phyloP scores from a whole-genome alignment of 2,329 filamentous ascomycete species.

The Paracamarosporium sp. region DNA sequence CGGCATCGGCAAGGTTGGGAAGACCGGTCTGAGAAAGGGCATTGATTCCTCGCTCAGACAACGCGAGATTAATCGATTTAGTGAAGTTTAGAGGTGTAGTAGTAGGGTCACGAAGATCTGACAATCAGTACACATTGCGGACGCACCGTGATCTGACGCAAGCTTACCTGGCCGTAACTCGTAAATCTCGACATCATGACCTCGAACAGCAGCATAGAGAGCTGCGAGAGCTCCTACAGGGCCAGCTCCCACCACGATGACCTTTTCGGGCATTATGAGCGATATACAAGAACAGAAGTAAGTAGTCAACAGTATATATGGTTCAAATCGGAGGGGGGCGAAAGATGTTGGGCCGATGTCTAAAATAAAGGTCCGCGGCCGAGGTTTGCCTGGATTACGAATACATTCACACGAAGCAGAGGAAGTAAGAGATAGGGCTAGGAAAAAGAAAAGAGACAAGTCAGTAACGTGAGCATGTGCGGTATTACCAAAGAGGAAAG shows the following conservation, averaged over 20 bases:
- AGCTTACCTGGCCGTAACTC: slow-evolving; percentile 85
- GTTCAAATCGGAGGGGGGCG: neutral
- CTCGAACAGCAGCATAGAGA: slow-evolving; percentile 87
- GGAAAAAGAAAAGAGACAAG: neutral
- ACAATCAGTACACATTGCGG: neutral
- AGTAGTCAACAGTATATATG: slow-evolving; percentile 6
- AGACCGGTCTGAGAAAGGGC: slow-evolving; percentile 77
- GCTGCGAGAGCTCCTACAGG: slow-evolving; percentile 92
- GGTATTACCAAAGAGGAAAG: slow-evolving; percentile 2
- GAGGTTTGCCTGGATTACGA: neutral
- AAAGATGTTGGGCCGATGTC: neutral
- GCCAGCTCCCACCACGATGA: slow-evolving; percentile 87
- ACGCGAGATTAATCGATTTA: slow-evolving; percentile 95
- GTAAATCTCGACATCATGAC: slow-evolving; percentile 91
- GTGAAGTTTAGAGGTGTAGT: slow-evolving; percentile 93
- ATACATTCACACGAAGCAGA: neutral
- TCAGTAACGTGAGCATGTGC: slow-evolving; percentile 1
- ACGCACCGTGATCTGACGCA: slow-evolving; percentile 3
- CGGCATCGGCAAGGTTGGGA: slow-evolving; percentile 71
- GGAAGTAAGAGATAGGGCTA: neutral
- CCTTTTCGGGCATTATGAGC: slow-evolving; percentile 62
- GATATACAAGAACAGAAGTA: slow-evolving; percentile 4
- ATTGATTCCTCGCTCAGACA: slow-evolving; percentile 93
- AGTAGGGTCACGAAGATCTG: slow-evolving; percentile 84
- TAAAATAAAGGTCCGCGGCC: neutral